phyloP scores from a whole-genome alignment of 805 yeast genomes.

The Kodamaea kakaduensis region DNA sequence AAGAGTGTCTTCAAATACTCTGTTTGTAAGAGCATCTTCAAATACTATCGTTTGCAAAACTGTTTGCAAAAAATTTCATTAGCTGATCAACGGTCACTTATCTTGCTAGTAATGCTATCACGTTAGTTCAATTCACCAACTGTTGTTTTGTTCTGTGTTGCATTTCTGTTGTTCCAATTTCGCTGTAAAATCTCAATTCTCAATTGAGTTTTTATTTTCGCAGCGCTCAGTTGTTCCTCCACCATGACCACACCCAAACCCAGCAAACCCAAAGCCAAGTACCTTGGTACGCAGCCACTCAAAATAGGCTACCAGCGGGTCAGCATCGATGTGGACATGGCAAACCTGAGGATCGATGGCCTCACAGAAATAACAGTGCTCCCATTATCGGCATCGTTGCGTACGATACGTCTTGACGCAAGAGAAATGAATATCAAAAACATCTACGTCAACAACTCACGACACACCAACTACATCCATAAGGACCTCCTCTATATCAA shows the following conservation, averaged over 20 bases:
- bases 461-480: constrained; percentile 52
- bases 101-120: too few relatives aligned
- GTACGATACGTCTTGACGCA: constrained; percentile 69
- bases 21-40: too few relatives aligned
- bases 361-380: constrained; percentile 77
- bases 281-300: constrained; percentile 42
- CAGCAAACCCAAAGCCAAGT: background rate
- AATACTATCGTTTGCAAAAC: too few relatives aligned
- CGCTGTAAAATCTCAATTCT: too few relatives aligned
- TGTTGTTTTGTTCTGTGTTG: too few relatives aligned
- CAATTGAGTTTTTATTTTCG: too few relatives aligned
- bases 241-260: constrained; percentile 3
- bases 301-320: constrained; percentile 83
- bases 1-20: too few relatives aligned
- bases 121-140: too few relatives aligned
- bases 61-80: too few relatives aligned
- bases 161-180: too few relatives aligned
- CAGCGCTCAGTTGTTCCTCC: constrained; percentile 1
- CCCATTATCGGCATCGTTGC: constrained; percentile 60
- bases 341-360: constrained; percentile 57
- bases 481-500: constrained; percentile 49
- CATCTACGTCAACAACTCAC: constrained; percentile 56
- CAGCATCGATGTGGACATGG: constrained; percentile 71
- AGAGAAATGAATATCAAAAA: constrained; percentile 65
- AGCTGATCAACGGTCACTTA: too few relatives aligned